Evolutionary conservation across 2,329 filamentous ascomycete genomes (phyloP), one percentile per base, ranked within the genome.

Genomic region (Dactylellina drechsleri): DNA sequence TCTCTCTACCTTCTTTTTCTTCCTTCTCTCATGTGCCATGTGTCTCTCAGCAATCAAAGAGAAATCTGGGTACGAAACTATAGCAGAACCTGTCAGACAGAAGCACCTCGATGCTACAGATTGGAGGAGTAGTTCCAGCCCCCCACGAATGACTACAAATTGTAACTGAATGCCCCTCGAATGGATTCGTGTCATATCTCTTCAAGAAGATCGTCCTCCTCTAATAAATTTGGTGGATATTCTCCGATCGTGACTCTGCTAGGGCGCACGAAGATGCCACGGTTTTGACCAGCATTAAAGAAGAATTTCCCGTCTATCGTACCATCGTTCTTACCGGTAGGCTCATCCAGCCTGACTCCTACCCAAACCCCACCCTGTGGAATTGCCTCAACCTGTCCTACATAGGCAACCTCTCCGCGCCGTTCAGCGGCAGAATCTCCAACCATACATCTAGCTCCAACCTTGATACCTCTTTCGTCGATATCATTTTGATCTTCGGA

Each of bases 241-340:
- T 93, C 89, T 18, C 92, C 92, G 49, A 89, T 86, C 82, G 94
- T 91, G 20, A 93, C 88, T 74, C 91, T 85, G 81, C 93, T 91
- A 2, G 92, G 89, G 77, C 91, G 86, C 31, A 93, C 91, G 82
- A 95, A 92, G 18, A 92, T 89, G 40, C 92, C 92, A 78, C 87
- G 88, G 81, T 92, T 93, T 72, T 88, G 83, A 76, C 84, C 81
- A 64, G 88, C 84, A 67, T 85, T 82, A 45, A 92, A 95, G 82
- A 93, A 94, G 77, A 88, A 85, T 77, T 84, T 88, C 7, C 85
- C 86, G 49, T 84, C 85, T 78, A 93, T 87, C 78, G 88, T 89
- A 73, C 92, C 92, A 81, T 94, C 91, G 80, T 94, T 95, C 84
- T 91, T 92, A 66, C 91, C 92, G 50, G 90, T 90, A 0, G 92